phyloP scores from a whole-genome alignment of 495 filamentous ascomycete genomes.

The Sporormia fimetaria region DNA sequence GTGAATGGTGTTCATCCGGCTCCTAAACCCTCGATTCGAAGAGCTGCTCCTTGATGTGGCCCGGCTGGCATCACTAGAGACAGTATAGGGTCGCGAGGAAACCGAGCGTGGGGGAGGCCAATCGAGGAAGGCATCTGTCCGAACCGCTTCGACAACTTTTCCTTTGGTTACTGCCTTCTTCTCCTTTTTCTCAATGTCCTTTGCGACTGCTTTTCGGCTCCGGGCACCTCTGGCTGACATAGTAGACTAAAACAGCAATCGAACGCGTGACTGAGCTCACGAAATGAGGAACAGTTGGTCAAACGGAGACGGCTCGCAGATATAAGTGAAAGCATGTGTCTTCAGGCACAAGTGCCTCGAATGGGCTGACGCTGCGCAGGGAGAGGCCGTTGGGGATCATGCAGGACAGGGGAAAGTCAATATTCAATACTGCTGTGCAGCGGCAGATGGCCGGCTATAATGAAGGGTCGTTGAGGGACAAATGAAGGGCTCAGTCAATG shows the following conservation, averaged over 20 bases:
- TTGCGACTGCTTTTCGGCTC: conserved; percentile 24
- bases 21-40: conserved; percentile 5
- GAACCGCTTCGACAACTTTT: conserved; percentile 10
- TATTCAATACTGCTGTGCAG: too few species aligned
- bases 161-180: conserved; percentile 20
- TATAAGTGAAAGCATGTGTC: too few species aligned
- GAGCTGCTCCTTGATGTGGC: conserved; percentile 14
- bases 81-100: conserved; percentile 9
- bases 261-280: background rate
- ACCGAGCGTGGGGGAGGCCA: conserved; percentile 15
- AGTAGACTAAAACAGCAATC: background rate
- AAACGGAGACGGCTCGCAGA: too few species aligned
- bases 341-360: too few species aligned
- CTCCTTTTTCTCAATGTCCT: conserved; percentile 28
- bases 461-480: too few species aligned
- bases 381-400: too few species aligned
- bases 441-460: too few species aligned
- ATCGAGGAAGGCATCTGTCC: conserved; percentile 17
- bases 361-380: too few species aligned
- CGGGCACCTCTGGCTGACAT: conserved; percentile 27
- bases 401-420: too few species aligned
- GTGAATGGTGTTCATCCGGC: conserved; percentile 6
- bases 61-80: conserved; percentile 19
- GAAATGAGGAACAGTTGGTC: background rate
- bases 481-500: background rate